Evolutionary conservation across 345 rosid genomes (phyloP).

Genomic region (Rhodamnia argentea): DNA sequence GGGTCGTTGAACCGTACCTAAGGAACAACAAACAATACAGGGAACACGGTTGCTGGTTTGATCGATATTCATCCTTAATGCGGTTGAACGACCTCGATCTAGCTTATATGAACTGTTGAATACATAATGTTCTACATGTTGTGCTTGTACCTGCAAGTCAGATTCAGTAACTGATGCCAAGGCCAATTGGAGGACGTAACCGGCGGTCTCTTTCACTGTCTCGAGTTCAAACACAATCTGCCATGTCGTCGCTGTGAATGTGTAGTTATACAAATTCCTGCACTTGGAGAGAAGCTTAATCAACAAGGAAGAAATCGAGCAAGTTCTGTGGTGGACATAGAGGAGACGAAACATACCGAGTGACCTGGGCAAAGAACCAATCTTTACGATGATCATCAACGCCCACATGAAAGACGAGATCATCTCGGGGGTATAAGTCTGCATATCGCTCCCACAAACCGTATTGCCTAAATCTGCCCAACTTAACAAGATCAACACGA

Average conservation of each 20-base stretch:
- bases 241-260: constrained; percentile 51
- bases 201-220: background rate
- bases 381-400: constrained; percentile 29
- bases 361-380: constrained; percentile 85
- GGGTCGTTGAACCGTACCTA: constrained; percentile 52
- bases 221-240: constrained; percentile 35
- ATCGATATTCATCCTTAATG: background rate
- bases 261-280: constrained; percentile 28
- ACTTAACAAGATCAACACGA: background rate
- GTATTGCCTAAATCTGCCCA: constrained; percentile 60
- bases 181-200: constrained; percentile 59
- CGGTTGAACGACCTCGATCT: background rate
- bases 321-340: background rate
- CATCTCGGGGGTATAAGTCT: constrained; percentile 37
- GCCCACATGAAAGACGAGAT: constrained; percentile 41
- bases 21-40: background rate
- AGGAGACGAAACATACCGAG: constrained; percentile 27
- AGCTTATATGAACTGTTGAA: background rate
- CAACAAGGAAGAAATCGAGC: background rate
- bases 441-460: constrained; percentile 66
- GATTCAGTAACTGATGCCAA: constrained; percentile 54
- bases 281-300: background rate
- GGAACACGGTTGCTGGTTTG: background rate
- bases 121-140: no score
- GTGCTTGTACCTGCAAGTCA: constrained; percentile 29